Percentiles rank a stretch among this genome's conserved stretches.
Evolutionary conservation across 1,284 basidiomycete genomes (phyloP).

Genomic region (Pseudozyma hubeiensis): DNA sequence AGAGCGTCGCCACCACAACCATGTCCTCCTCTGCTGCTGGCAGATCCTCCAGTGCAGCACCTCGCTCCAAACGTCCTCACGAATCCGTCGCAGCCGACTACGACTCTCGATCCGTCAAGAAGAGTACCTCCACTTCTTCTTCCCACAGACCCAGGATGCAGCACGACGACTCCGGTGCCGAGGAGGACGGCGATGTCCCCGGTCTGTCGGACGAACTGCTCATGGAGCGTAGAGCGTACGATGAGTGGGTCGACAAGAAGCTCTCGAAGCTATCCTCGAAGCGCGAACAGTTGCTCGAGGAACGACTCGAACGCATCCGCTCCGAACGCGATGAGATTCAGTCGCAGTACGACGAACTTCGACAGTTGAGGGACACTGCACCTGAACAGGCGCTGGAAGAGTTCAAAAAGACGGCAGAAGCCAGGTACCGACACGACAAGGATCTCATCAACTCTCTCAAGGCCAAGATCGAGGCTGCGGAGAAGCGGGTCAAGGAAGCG

Average conservation of each 20-base stretch:
- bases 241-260: conserved; percentile 46
- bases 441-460: conserved; percentile 48
- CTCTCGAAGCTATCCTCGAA: conserved; percentile 36
- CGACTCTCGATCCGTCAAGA: conserved; percentile 18
- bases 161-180: conserved; percentile 8
- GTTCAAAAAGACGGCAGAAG: conserved; percentile 55
- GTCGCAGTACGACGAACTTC: conserved; percentile 62
- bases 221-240: conserved; percentile 31
- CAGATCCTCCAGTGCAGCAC: not conserved
- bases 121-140: not conserved
- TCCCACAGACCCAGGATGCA: conserved; percentile 1
- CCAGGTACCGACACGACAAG: conserved; percentile 51
- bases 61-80: conserved; percentile 19
- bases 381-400: conserved; percentile 58
- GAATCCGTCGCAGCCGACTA: conserved; percentile 16
- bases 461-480: conserved; percentile 44
- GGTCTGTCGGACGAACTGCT: conserved; percentile 35
- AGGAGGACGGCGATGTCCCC: conserved; percentile 2
- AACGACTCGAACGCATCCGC: conserved; percentile 38
- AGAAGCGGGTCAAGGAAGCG: conserved; percentile 34
- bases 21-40: conserved; percentile 3
- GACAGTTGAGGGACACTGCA: conserved; percentile 53
- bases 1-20: conserved; percentile 13
- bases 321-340: conserved; percentile 62
- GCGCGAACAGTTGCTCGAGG: conserved; percentile 51